Conservation (phyloP, 345 rosid genomes). For the Alliaria petiolata region DNA sequence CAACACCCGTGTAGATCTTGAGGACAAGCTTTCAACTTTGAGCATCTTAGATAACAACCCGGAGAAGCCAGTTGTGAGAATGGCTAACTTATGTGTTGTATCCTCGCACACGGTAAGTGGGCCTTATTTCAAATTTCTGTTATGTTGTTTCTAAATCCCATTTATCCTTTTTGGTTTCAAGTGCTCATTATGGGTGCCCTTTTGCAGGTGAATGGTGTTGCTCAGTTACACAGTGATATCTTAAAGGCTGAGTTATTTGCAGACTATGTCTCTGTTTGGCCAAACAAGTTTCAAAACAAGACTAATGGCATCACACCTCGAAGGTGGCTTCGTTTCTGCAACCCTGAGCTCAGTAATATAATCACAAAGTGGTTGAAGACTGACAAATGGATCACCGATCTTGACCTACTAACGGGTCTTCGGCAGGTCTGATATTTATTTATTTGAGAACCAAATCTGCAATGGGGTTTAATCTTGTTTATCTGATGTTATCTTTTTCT, state of each 20-base stretch:
- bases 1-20: slow-evolving; percentile 55
- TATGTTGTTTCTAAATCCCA: no score
- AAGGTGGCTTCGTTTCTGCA: slow-evolving; percentile 95
- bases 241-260: slow-evolving; percentile 81
- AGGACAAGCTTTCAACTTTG: slow-evolving; percentile 75
- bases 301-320: slow-evolving; percentile 98
- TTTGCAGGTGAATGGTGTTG: slow-evolving; percentile 94
- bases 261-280: slow-evolving; percentile 93
- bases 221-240: slow-evolving; percentile 93
- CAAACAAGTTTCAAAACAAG: slow-evolving; percentile 89
- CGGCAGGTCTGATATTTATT: slow-evolving; percentile 49
- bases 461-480: neutral
- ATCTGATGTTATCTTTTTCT: slow-evolving; percentile 28
- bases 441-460: slow-evolving; percentile 1
- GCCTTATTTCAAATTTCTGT: no score
- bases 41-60: slow-evolving; percentile 80
- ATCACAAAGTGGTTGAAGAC: slow-evolving; percentile 92
- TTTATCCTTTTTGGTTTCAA: neutral
- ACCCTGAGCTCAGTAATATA: slow-evolving; percentile 89
- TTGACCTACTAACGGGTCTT: slow-evolving; percentile 83
- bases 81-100: slow-evolving; percentile 96
- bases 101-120: slow-evolving; percentile 75
- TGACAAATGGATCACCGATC: slow-evolving; percentile 83
- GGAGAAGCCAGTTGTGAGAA: slow-evolving; percentile 85
- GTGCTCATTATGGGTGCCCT: slow-evolving; percentile 14